Evolutionary conservation across 148 eudicot genomes (phyloP).

Genomic region (Persicaria tinctoria): DNA sequence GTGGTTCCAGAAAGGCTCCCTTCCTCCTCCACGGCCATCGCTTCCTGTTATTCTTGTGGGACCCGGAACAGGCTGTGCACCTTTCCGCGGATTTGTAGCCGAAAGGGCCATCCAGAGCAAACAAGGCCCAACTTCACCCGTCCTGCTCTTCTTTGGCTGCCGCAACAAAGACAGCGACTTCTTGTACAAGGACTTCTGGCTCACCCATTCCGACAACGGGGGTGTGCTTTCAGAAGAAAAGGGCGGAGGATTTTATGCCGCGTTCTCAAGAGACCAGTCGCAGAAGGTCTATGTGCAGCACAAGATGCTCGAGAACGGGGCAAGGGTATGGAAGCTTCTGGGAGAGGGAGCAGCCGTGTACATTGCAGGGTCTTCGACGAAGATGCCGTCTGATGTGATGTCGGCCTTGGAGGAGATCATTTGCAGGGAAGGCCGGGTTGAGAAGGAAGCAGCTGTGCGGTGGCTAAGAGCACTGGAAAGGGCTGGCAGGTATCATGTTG

Average conservation of each 20-base stretch:
- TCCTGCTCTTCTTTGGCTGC: slow-evolving; percentile 87
- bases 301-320: slow-evolving; percentile 60
- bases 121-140: slow-evolving; percentile 48
- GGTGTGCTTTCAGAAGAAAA: slow-evolving; percentile 70
- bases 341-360: slow-evolving; percentile 62
- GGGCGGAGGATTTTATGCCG: slow-evolving; percentile 87
- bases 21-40: slow-evolving; percentile 75
- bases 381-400: slow-evolving; percentile 83
- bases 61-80: slow-evolving; percentile 96
- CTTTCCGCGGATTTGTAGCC: slow-evolving; percentile 77
- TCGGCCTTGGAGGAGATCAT: slow-evolving; percentile 73
- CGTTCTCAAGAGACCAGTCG: slow-evolving; percentile 80
- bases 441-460: slow-evolving; percentile 53
- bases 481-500: slow-evolving; percentile 88
- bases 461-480: slow-evolving; percentile 79
- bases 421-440: slow-evolving; percentile 49
- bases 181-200: slow-evolving; percentile 73
- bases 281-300: slow-evolving; percentile 85
- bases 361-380: slow-evolving; percentile 78
- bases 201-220: slow-evolving; percentile 38
- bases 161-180: slow-evolving; percentile 62
- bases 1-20: slow-evolving; percentile 79
- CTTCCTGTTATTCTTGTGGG: slow-evolving; percentile 88
- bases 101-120: slow-evolving; percentile 58
- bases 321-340: slow-evolving; percentile 53